These are phyloP conservation scores for Pythium chondricola DNA, from an alignment of 352 stramenopile genomes.

Conservation along the genomic window DNA sequence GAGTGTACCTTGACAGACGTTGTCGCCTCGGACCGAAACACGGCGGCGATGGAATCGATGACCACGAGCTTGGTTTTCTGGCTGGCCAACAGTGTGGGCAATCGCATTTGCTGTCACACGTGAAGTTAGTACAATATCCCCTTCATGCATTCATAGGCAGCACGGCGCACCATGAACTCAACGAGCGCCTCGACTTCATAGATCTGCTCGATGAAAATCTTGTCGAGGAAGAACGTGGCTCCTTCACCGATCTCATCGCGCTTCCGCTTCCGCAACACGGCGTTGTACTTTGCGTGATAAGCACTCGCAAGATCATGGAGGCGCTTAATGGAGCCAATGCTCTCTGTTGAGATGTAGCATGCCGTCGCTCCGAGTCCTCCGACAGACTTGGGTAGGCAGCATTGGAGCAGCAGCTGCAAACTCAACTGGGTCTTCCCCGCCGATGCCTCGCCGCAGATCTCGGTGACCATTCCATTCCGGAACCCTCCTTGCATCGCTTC, in stretches of 20 bases:
- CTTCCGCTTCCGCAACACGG: conserved; percentile 39
- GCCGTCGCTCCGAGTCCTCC: conserved; percentile 53
- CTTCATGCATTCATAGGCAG: too few species aligned
- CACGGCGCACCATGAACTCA: conserved; percentile 49
- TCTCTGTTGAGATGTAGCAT: conserved; percentile 81
- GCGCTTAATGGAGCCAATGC: conserved; percentile 61
- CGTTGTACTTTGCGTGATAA: conserved; percentile 39
- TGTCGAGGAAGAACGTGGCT: conserved; percentile 40
- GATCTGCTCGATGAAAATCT: conserved; percentile 75
- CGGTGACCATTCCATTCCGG: conserved; percentile 54
- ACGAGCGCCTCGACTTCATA: conserved; percentile 65
- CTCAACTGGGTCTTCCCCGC: conserved; percentile 79
- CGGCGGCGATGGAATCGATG: conserved; percentile 71
- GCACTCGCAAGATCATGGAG: conserved; percentile 55
- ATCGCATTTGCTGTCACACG: conserved; percentile 41
- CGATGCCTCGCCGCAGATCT: conserved; percentile 68
- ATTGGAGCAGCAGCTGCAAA: conserved; percentile 70
- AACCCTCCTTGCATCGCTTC: conserved; percentile 53
- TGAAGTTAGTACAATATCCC: background rate
- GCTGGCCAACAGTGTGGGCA: conserved; percentile 58
- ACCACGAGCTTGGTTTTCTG: conserved; percentile 78
- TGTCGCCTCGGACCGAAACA: conserved; percentile 69
- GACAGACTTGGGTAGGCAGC: conserved; percentile 35
- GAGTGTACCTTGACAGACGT: conserved; percentile 58
- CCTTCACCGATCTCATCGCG: conserved; percentile 19